phyloP scores from a whole-genome alignment of 2,329 filamentous ascomycete genomes.

The Chaetomium olivaceum region DNA sequence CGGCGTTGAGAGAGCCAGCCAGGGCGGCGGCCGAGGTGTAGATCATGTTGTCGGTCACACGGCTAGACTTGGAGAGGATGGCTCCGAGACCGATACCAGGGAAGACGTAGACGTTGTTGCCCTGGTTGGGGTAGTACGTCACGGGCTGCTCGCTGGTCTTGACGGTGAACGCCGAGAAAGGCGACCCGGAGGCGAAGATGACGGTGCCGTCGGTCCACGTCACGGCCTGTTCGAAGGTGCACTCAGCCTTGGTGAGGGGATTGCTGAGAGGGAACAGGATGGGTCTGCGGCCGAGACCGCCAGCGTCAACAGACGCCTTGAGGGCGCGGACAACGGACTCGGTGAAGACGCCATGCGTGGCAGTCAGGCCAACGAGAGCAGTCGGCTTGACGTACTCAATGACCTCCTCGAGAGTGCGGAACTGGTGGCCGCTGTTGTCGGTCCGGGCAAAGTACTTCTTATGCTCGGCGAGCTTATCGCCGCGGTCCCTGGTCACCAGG shows the following conservation, averaged over 20 bases:
- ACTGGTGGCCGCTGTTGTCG: conserved; percentile 67
- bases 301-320: conserved; percentile 63
- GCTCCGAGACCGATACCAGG: conserved; percentile 91
- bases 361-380: conserved; percentile 90
- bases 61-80: conserved; percentile 84
- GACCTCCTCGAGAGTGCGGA: conserved; percentile 82
- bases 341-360: conserved; percentile 92
- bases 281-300: conserved; percentile 71
- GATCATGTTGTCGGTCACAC: conserved; percentile 93
- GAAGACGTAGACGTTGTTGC: conserved; percentile 92
- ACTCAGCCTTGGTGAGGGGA: conserved; percentile 94
- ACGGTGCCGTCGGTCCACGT: conserved; percentile 86
- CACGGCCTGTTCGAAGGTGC: conserved; percentile 92
- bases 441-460: conserved; percentile 70
- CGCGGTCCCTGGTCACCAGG: conserved; percentile 88
- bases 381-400: conserved; percentile 95
- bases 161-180: conserved; percentile 73
- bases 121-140: conserved; percentile 77
- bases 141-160: conserved; percentile 60
- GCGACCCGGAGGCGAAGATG: conserved; percentile 93
- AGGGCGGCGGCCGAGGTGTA: conserved; percentile 88
- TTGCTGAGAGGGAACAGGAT: conserved; percentile 97
- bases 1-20: conserved; percentile 72
- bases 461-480: conserved; percentile 90
- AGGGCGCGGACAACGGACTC: conserved; percentile 76